These are phyloP conservation scores for Termitomyces sp. DNA, from an alignment of 768 basidiomycete genomes.

Conservation along the genomic window DNA sequence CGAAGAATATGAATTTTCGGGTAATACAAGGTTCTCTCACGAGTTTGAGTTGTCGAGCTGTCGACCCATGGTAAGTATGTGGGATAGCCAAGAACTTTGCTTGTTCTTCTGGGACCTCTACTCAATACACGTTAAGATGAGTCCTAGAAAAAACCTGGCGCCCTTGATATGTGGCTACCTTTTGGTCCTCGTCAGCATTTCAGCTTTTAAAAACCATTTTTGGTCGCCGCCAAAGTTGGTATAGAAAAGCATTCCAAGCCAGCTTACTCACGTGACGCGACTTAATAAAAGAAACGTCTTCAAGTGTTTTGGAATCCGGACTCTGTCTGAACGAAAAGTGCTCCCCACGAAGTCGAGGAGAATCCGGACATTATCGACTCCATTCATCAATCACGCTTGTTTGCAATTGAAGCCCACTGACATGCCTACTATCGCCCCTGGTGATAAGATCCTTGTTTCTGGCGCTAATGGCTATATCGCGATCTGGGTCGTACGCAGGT, in stretches of 20 bases:
- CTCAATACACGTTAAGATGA: background rate
- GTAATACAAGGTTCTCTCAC: background rate
- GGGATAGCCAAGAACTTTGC: background rate
- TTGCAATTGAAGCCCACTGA: background rate
- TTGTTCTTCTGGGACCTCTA: background rate
- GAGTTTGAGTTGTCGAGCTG: background rate
- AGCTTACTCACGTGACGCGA: background rate
- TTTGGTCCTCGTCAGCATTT: background rate
- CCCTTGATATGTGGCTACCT: background rate
- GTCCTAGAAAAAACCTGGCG: background rate
- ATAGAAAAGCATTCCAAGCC: background rate
- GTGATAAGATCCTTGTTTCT: slow-evolving; percentile 23
- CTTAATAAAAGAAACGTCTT: background rate
- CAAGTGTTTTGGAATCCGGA: too few species aligned
- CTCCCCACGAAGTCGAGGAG: background rate
- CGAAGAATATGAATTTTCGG: too few species aligned
- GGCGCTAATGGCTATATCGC: slow-evolving; percentile 27
- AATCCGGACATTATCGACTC: background rate
- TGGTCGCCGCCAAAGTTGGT: background rate
- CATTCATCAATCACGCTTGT: background rate
- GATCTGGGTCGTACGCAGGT: slow-evolving; percentile 22
- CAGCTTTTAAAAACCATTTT: background rate
- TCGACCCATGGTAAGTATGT: background rate
- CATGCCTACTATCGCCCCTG: slow-evolving; percentile 18
- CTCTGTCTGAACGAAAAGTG: background rate